Conservation (phyloP, 2,329 filamentous ascomycete species). For the Pezicula carpinea region DNA sequence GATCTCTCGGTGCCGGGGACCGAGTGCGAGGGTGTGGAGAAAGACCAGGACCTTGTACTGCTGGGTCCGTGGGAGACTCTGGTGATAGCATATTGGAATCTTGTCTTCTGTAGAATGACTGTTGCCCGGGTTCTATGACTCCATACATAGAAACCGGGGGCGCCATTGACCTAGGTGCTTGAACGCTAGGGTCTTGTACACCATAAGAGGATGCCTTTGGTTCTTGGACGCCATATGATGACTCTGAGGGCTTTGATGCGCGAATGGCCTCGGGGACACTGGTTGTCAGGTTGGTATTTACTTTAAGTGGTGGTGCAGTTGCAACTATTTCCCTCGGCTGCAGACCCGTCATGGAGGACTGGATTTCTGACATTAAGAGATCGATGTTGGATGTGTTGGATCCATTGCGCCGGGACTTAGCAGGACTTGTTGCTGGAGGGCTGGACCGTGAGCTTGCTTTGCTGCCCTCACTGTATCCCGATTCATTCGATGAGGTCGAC, state of each 20-base stretch:
- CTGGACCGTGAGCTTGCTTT: constrained; percentile 59
- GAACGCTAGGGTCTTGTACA: background rate
- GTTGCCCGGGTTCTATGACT: background rate
- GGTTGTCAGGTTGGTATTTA: constrained; percentile 11
- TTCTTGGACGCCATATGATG: background rate
- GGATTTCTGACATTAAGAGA: constrained; percentile 50
- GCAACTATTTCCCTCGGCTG: constrained; percentile 28
- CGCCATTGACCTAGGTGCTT: background rate
- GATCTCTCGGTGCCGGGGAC: background rate
- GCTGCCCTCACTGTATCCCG: constrained; percentile 53
- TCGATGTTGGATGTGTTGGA: constrained; percentile 39
- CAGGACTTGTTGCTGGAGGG: constrained; percentile 38
- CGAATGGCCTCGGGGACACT: background rate
- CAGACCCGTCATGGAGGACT: constrained; percentile 43
- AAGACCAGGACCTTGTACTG: constrained; percentile 7
- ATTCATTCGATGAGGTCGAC: constrained; percentile 62
- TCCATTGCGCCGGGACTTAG: constrained; percentile 32
- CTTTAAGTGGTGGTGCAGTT: constrained; percentile 21
- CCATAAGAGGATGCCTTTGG: constrained; percentile 1
- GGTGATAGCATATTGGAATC: constrained; percentile 21
- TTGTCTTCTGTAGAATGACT: constrained; percentile 10
- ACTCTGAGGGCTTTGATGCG: background rate
- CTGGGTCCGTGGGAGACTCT: constrained; percentile 43
- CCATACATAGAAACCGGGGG: constrained; percentile 1
- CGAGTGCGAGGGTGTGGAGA: background rate